Conservation (phyloP, 768 basidiomycete species). For the Amanita muscaria region DNA sequence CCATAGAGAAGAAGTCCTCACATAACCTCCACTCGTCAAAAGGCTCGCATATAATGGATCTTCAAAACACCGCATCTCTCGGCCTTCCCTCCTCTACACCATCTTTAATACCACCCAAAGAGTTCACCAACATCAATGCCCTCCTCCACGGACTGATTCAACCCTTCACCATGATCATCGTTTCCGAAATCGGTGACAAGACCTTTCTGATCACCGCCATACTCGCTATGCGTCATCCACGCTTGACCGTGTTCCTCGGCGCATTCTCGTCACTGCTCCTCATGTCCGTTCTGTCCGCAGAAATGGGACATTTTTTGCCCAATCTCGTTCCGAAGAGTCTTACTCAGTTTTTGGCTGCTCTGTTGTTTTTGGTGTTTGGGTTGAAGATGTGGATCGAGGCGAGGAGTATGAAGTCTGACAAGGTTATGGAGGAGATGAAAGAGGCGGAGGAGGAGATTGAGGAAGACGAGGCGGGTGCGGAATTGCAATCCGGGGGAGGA, state of each 20-base stretch:
- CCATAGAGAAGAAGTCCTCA: too few species aligned
- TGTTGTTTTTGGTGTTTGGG: constrained; percentile 88
- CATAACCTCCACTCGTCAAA: too few species aligned
- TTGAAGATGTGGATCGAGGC: constrained; percentile 85
- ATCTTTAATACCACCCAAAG: neutral
- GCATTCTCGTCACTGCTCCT: constrained; percentile 81
- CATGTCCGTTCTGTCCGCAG: constrained; percentile 92
- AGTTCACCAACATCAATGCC: neutral
- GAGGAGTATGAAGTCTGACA: constrained; percentile 67
- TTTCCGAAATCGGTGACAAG: constrained; percentile 94
- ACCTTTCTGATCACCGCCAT: constrained; percentile 83
- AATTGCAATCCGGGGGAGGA: constrained; percentile 21
- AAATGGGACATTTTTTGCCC: constrained; percentile 86
- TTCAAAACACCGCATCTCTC: too few species aligned
- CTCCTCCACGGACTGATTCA: constrained; percentile 28
- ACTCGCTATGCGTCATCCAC: constrained; percentile 87
- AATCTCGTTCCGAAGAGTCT: constrained; percentile 64
- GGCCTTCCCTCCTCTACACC: neutral
- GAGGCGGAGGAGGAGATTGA: constrained; percentile 96
- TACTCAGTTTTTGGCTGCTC: constrained; percentile 66
- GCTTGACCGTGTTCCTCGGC: constrained; percentile 77
- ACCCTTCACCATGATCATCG: constrained; percentile 84
- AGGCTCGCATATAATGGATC: too few species aligned
- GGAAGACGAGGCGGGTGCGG: constrained; percentile 52
- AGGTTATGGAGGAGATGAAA: constrained; percentile 89